Base-by-base conservation (phyloP, 257 asterid genomes). In the Dorcoceras hygrometricum region DNA sequence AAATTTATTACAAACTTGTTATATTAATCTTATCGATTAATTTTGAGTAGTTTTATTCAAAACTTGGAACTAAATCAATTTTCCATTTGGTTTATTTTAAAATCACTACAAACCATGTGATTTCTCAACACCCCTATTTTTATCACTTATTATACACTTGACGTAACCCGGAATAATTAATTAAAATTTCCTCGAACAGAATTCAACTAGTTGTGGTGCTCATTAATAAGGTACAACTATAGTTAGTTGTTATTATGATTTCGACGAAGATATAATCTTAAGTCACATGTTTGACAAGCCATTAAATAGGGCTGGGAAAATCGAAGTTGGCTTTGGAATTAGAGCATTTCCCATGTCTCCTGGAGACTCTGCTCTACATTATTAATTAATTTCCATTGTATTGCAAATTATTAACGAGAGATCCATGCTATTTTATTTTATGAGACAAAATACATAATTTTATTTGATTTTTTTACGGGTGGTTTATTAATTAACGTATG, bases 281-380 rank as follows among this genome's bases (percentile, higher is more conserved):
- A 72, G 28, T 39, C 76, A 72, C 75, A 59, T 77, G 83, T 66
- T 59, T 32, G 78, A 61, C 71, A 75, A 53, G 31, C 48, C 34
- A 74, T 68, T 57, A 66, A 68, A 58, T 66, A 16, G 50, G 56
- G 63, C 71, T 75, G 84, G 70, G 77, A 70, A 81, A 79, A 76
- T 72, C 80, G 74, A 86, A 82, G 87, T 80, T 82, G 86, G 87
- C 88, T 76, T 76, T 56, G 94, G 87, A 76, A 76, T 75, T 67
- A 62, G 88, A 70, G 81, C 67, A 81, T 70, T 84, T 82, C 91
- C 91, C 83, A 73, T 79, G 89, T 86, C 90, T 82, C 84, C 71
- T 71, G 96, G 95, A 78, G 87, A 76, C 79, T 77, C 53, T 82
- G 71, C 67, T 76, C 56, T 71, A 75, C 74, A 29, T 59, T 34